phyloP scores from a whole-genome alignment of 1,139 yeast genomes.

The Torulaspora globosa region DNA sequence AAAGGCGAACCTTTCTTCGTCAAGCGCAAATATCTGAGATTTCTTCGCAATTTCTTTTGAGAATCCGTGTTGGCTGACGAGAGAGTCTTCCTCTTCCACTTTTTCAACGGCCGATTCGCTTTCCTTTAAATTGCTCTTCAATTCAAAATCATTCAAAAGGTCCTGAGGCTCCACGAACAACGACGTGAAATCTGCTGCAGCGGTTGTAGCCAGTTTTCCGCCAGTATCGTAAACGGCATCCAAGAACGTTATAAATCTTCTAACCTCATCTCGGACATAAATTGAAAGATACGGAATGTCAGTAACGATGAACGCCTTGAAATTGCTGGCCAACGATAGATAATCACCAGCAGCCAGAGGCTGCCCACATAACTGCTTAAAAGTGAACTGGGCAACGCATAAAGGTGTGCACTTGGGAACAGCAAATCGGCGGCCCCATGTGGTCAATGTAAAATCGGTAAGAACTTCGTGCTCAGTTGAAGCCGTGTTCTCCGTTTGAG shows the following conservation, averaged over 20 bases:
- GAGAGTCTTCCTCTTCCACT: constrained; percentile 48
- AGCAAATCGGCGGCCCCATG: constrained; percentile 82
- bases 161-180: constrained; percentile 83
- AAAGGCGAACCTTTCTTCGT: constrained; percentile 94
- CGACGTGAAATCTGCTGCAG: constrained; percentile 78
- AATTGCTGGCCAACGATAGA: constrained; percentile 72
- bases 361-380: constrained; percentile 76
- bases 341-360: constrained; percentile 97
- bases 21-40: constrained; percentile 77
- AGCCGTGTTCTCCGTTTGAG: constrained; percentile 43
- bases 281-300: constrained; percentile 85
- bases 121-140: constrained; percentile 29
- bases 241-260: constrained; percentile 86
- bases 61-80: constrained; percentile 68
- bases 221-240: constrained; percentile 94
- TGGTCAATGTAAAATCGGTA: constrained; percentile 35
- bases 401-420: constrained; percentile 78
- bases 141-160: constrained; percentile 52
- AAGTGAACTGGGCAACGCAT: constrained; percentile 83
- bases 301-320: constrained; percentile 74
- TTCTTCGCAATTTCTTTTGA: constrained; percentile 70
- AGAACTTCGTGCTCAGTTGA: constrained; percentile 18
- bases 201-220: constrained; percentile 81
- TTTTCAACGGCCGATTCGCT: constrained; percentile 17
- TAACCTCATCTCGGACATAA: constrained; percentile 72